Base-by-base conservation (phyloP, 78 protist species). In the Dictyostelium firmibasis region DNA sequence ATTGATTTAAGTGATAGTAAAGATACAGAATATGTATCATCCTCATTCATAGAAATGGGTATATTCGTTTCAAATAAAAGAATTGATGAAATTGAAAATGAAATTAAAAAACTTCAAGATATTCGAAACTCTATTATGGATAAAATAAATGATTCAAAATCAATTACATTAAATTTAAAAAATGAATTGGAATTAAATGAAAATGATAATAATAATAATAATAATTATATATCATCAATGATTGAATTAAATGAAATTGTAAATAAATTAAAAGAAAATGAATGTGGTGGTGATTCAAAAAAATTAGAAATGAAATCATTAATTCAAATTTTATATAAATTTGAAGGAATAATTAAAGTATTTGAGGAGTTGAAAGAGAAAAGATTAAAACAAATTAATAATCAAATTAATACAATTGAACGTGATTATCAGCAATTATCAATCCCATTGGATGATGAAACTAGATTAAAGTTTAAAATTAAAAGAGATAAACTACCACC, bases 21-120 rank as follows among this genome's bases (percentile, higher is more conserved):
- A 72, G 35, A 67, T 27, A 11, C 29, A 67, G 75, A 67, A 11
- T 27, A 67, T 27, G 29, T 27, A 2, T 23, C 75, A 67, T 27
- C 35, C 3, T 27, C 29, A 38, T 77, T 77, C 62, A 43, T 38
- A 9, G 83, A 38, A 38, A 77, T 77, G 1, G 83, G 83, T 67
- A 29, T 3, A 20, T 41, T 25, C 2, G 27, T 6, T 20, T 77
- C 83, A 43, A 77, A 25, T 43, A 74, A 74, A 35, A 77, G 83
- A 77, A 77, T 77, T n/a, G 23, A 43, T 20, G 83, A 77, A 20
- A 16, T 77, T 41, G 27, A 43, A 41, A 41, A 41, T 41, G 83
- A 77, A 77, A 77, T 77, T 77, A n/a, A 41, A n/a, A 77, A 27
- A 41, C n/a, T 77, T 36, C 43, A 77, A 23, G 83, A 77, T n/a